Evolutionary conservation across 1,139 yeast genomes (phyloP).

Genomic region (Suhomyces coccinellae): DNA sequence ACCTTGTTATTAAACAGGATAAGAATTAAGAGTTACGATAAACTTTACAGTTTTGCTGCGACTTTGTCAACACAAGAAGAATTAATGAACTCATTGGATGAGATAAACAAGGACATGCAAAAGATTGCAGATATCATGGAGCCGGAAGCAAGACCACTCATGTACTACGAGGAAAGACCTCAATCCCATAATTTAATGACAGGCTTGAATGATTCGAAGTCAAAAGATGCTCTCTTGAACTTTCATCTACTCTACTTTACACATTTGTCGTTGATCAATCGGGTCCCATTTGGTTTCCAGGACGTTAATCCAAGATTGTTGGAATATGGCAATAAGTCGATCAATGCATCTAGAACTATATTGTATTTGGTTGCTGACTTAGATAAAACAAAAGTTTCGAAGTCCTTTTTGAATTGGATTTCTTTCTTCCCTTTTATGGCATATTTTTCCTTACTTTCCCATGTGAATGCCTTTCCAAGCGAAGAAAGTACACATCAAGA

Average conservation of each 20-base stretch:
- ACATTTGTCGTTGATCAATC: slow-evolving; percentile 15
- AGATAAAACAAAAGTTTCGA: slow-evolving; percentile 17
- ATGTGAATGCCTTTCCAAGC: slow-evolving; percentile 8
- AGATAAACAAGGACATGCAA: slow-evolving; percentile 20
- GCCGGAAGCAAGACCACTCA: slow-evolving; percentile 21
- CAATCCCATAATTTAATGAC: background rate
- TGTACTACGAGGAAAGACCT: slow-evolving; percentile 5
- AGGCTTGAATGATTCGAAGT: slow-evolving; percentile 3
- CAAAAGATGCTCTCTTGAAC: slow-evolving; percentile 7
- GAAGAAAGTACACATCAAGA: slow-evolving; percentile 13
- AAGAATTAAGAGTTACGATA: slow-evolving; percentile 20
- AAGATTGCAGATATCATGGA: slow-evolving; percentile 19
- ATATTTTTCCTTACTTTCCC: slow-evolving; percentile 10
- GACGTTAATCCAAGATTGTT: slow-evolving; percentile 7
- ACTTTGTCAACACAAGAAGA: slow-evolving; percentile 10
- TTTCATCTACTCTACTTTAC: slow-evolving; percentile 13
- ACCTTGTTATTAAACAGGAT: slow-evolving; percentile 22
- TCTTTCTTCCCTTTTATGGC: slow-evolving; percentile 29
- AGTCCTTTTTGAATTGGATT: slow-evolving; percentile 33
- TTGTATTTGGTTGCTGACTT: slow-evolving; percentile 11
- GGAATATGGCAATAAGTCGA: slow-evolving; percentile 12
- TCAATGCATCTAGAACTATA: slow-evolving; percentile 14
- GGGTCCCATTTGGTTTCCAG: slow-evolving; percentile 14
- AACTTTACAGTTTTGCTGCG: slow-evolving; percentile 19
- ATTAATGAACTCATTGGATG: slow-evolving; percentile 9